These are phyloP conservation scores for Debaryomyces nepalensis DNA, from an alignment of 1,139 yeast species.

Conservation along the genomic window DNA sequence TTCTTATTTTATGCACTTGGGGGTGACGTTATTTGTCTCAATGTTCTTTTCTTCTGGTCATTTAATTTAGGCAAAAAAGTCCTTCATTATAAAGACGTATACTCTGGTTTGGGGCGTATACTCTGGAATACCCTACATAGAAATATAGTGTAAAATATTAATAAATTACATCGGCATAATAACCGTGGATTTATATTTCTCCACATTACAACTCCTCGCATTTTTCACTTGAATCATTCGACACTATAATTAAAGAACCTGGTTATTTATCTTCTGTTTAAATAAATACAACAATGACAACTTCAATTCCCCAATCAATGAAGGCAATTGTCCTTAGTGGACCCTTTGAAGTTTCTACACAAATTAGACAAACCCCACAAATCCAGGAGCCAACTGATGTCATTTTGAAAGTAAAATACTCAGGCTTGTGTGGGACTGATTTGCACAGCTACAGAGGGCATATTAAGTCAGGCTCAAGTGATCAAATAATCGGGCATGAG, in stretches of 20 bases:
- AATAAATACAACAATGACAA: slow-evolving; percentile 11
- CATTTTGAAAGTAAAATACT: slow-evolving; percentile 53
- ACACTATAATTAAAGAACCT: no score
- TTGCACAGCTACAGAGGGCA: slow-evolving; percentile 65
- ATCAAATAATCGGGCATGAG: slow-evolving; percentile 57
- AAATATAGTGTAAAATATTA: slow-evolving; percentile 1
- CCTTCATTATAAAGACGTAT: slow-evolving; percentile 14
- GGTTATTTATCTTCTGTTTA: no score
- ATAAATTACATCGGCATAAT: no score
- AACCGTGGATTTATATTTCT: no score
- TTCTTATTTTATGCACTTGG: slow-evolving; percentile 34
- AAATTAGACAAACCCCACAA: slow-evolving; percentile 48
- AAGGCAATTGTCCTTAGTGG: slow-evolving; percentile 62
- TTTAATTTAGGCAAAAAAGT: neutral
- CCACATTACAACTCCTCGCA: slow-evolving; percentile 1
- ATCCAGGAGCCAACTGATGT: slow-evolving; percentile 50
- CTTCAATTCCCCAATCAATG: slow-evolving; percentile 38
- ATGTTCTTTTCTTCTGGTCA: slow-evolving; percentile 24
- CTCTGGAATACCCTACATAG: slow-evolving; percentile 8
- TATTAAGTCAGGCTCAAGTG: slow-evolving; percentile 41
- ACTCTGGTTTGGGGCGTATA: slow-evolving; percentile 8
- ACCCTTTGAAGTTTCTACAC: slow-evolving; percentile 48
- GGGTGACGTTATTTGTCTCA: slow-evolving; percentile 37
- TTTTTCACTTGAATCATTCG: neutral
- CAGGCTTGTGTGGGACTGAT: slow-evolving; percentile 68